These are phyloP conservation scores for Globisporangium yorkense DNA, from an alignment of 352 stramenopile species.

Conservation along the genomic window DNA sequence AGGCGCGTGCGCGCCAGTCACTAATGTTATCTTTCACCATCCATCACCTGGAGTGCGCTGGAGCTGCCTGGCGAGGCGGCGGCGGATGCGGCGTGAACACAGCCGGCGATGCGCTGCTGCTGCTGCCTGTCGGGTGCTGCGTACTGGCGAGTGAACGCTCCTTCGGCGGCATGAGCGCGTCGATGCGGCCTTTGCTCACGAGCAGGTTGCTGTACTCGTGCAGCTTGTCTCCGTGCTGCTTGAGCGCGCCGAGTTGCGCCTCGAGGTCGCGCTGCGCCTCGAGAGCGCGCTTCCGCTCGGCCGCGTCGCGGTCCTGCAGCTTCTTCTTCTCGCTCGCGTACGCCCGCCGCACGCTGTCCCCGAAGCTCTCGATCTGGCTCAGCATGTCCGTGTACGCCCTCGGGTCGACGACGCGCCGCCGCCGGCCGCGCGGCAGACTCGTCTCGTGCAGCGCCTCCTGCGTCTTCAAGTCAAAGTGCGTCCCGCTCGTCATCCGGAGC, in stretches of 20 bases:
- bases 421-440: slow-evolving; percentile 23
- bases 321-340: slow-evolving; percentile 43
- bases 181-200: slow-evolving; percentile 46
- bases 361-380: slow-evolving; percentile 48
- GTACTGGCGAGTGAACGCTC: not conserved
- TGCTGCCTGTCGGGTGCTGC: not conserved
- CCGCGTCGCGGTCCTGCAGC: slow-evolving; percentile 22
- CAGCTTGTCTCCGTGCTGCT: slow-evolving; percentile 26
- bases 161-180: slow-evolving; percentile 18
- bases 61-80: slow-evolving; percentile 2
- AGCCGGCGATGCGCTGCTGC: not conserved
- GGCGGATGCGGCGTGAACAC: slow-evolving; percentile 10
- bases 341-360: slow-evolving; percentile 34
- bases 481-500: slow-evolving; percentile 48
- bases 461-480: slow-evolving; percentile 32
- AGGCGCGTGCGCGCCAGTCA: not conserved
- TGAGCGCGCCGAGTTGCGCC: slow-evolving; percentile 31
- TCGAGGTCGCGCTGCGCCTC: slow-evolving; percentile 34
- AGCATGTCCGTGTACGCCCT: slow-evolving; percentile 45
- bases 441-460: slow-evolving; percentile 43
- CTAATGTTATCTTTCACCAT: not conserved
- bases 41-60: not conserved
- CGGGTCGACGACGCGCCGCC: slow-evolving; percentile 40
- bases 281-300: slow-evolving; percentile 24
- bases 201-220: slow-evolving; percentile 68